Evolutionary conservation across 768 basidiomycete genomes (phyloP).

Genomic region (Naganishia randhawae): DNA sequence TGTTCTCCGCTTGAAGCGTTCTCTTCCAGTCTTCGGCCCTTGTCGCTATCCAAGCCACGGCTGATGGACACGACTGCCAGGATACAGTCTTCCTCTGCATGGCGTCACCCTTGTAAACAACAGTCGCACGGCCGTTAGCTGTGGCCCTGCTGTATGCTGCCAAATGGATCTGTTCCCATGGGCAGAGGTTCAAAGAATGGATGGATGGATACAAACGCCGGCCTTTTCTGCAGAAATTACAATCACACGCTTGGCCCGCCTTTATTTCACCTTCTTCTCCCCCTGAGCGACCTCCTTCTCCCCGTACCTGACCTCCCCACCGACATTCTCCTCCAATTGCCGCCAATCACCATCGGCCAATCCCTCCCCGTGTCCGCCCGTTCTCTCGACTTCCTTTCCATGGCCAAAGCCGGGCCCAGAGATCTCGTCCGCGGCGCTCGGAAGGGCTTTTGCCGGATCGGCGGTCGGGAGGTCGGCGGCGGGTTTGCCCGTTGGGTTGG

Average conservation of each 20-base stretch:
- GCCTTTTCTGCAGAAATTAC: background rate
- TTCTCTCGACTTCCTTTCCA: background rate
- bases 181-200: no score
- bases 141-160: no score
- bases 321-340: conserved; percentile 28
- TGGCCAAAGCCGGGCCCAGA: conserved; percentile 26
- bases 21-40: no score
- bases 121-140: no score
- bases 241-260: background rate
- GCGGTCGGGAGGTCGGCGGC: conserved; percentile 26
- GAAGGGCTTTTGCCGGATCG: conserved; percentile 16
- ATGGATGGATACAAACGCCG: conserved; percentile 17
- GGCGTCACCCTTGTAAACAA: no score
- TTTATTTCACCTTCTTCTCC: conserved; percentile 26
- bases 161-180: no score
- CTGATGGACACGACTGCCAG: no score
- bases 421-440: conserved; percentile 6
- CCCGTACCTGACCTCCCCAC: conserved; percentile 26
- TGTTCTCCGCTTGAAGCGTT: no score
- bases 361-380: background rate
- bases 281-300: conserved; percentile 11
- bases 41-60: no score
- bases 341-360: conserved; percentile 30
- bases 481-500: conserved; percentile 22
- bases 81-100: no score